These are phyloP conservation scores for Cladophialophora chaetospira DNA, from an alignment of 2,329 filamentous ascomycete species.

Conservation along the genomic window DNA sequence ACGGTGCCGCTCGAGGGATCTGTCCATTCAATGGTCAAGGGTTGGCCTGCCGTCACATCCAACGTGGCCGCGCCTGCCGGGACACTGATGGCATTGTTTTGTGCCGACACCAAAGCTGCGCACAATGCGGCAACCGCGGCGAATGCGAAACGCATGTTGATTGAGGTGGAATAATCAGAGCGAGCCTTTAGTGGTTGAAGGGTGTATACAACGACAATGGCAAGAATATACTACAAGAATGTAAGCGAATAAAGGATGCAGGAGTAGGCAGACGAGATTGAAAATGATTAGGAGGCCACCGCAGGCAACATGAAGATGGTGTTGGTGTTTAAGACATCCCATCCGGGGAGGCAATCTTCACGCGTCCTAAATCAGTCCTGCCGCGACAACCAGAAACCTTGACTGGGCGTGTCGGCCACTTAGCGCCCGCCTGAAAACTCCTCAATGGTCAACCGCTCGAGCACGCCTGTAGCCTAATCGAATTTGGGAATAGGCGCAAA, in stretches of 20 bases:
- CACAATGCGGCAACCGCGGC: constrained; percentile 48
- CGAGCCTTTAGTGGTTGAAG: not conserved
- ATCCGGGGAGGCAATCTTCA: constrained; percentile 11
- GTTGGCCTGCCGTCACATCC: constrained; percentile 49
- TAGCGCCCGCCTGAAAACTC: constrained; percentile 3
- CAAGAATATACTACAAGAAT: not conserved
- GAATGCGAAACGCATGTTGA: constrained; percentile 50
- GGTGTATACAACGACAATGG: not conserved
- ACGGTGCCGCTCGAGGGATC: constrained; percentile 54
- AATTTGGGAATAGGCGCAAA: constrained; percentile 1
- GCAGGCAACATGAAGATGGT: not conserved
- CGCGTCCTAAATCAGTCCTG: not conserved
- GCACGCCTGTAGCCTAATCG: constrained; percentile 3
- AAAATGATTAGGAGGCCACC: constrained; percentile 1
- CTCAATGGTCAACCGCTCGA: not conserved
- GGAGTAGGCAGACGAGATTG: no score
- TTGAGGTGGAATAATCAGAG: not conserved
- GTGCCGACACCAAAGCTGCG: constrained; percentile 47
- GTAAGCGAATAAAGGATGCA: no score
- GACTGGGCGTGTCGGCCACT: constrained; percentile 1
- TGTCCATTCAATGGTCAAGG: constrained; percentile 52
- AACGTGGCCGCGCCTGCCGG: constrained; percentile 43
- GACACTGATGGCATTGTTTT: constrained; percentile 52
- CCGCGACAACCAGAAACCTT: constrained; percentile 5
- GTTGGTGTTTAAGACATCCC: constrained; percentile 6